phyloP scores from a whole-genome alignment of 1,284 basidiomycete species.

The Sporisorium graminicola region DNA sequence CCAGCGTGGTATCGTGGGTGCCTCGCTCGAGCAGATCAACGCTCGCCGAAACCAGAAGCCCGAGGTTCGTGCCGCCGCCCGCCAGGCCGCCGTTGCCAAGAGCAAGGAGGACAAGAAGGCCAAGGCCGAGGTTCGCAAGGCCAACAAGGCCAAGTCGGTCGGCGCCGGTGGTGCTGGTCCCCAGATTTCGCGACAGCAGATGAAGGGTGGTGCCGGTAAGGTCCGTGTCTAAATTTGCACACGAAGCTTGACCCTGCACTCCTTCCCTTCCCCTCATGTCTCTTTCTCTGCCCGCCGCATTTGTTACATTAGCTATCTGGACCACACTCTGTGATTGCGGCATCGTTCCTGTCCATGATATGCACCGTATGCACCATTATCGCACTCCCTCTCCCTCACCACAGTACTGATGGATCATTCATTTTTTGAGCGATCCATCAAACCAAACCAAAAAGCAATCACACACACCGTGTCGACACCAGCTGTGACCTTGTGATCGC shows the following conservation, averaged over 20 bases:
- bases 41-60: slow-evolving; percentile 83
- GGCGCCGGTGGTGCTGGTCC: slow-evolving; percentile 73
- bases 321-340: slow-evolving; percentile 19
- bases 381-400: slow-evolving; percentile 7
- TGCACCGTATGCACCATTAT: slow-evolving; percentile 30
- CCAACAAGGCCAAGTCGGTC: slow-evolving; percentile 74
- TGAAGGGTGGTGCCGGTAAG: slow-evolving; percentile 80
- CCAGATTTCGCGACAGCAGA: slow-evolving; percentile 93
- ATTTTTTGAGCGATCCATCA: slow-evolving; percentile 7
- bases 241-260: slow-evolving; percentile 1
- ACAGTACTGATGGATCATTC: slow-evolving; percentile 6
- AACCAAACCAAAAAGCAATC: slow-evolving; percentile 44
- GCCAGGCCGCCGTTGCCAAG: slow-evolving; percentile 92
- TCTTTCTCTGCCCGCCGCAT: slow-evolving; percentile 21
- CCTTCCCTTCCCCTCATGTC: background rate
- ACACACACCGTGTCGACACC: slow-evolving; percentile 38
- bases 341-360: slow-evolving; percentile 8
- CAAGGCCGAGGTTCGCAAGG: slow-evolving; percentile 64
- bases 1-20: slow-evolving; percentile 98
- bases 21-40: slow-evolving; percentile 88
- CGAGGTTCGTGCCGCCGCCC: slow-evolving; percentile 83
- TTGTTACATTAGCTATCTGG: slow-evolving; percentile 50
- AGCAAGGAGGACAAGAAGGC: slow-evolving; percentile 89
- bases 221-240: slow-evolving; percentile 52
- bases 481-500: background rate